A percentile compares a stretch with the other conserved stretches of the same genome.
These are phyloP conservation scores for Xylariaceae sp. DNA, from an alignment of 2,329 filamentous ascomycete species.

Conservation along the genomic window DNA sequence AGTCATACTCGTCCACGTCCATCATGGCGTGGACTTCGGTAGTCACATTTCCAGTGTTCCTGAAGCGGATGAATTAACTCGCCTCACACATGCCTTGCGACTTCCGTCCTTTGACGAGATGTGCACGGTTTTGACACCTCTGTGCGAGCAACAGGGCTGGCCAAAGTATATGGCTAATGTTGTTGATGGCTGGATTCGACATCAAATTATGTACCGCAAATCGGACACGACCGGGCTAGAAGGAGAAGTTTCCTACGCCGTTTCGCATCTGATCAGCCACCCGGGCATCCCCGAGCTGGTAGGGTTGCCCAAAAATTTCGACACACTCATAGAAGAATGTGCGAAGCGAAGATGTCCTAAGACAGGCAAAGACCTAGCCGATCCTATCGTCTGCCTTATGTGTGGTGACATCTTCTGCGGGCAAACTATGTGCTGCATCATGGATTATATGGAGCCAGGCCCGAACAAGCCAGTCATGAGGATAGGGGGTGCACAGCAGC, in stretches of 20 bases:
- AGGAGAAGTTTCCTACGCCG: slow-evolving; percentile 25
- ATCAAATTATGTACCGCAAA: slow-evolving; percentile 47
- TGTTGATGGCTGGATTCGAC: slow-evolving; percentile 70
- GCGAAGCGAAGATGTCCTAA: slow-evolving; percentile 81
- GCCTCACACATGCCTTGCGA: slow-evolving; percentile 72
- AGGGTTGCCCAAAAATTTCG: slow-evolving; percentile 87
- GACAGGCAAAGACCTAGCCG: slow-evolving; percentile 85
- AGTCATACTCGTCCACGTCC: slow-evolving; percentile 78
- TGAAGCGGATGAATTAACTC: slow-evolving; percentile 74
- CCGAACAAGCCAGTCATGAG: slow-evolving; percentile 41
- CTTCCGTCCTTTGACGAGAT: slow-evolving; percentile 79
- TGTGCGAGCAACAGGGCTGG: slow-evolving; percentile 47
- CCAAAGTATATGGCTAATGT: slow-evolving; percentile 44
- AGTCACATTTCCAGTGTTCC: slow-evolving; percentile 61
- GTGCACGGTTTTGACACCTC: slow-evolving; percentile 57
- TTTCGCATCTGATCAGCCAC: slow-evolving; percentile 62
- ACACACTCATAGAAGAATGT: slow-evolving; percentile 87
- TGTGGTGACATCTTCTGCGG: slow-evolving; percentile 97
- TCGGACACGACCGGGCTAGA: slow-evolving; percentile 3
- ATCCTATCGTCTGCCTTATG: slow-evolving; percentile 89
- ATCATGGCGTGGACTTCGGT: slow-evolving; percentile 85
- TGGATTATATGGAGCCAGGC: slow-evolving; percentile 49
- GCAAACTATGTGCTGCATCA: slow-evolving; percentile 87
- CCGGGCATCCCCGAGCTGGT: slow-evolving; percentile 93
- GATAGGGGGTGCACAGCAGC: slow-evolving; percentile 85